Evolutionary conservation across 1,139 yeast genomes (phyloP).

Genomic region (Meyerozyma smithsonii): DNA sequence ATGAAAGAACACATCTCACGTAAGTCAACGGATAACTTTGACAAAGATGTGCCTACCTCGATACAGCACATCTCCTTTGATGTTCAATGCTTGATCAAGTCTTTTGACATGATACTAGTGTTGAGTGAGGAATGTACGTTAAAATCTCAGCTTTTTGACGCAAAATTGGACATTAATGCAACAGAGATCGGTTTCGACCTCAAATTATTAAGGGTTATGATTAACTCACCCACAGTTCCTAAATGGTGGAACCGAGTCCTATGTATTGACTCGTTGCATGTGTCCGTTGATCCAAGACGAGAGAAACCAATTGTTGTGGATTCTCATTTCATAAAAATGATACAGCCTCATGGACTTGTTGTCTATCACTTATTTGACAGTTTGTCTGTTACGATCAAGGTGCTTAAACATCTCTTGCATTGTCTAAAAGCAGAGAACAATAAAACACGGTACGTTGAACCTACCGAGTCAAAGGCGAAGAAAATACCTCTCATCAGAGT

Average conservation of each 20-base stretch:
- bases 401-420: slow-evolving; percentile 49
- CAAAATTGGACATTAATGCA: slow-evolving; percentile 16
- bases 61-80: background rate
- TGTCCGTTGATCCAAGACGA: slow-evolving; percentile 14
- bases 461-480: slow-evolving; percentile 38
- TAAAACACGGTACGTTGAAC: slow-evolving; percentile 14
- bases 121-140: slow-evolving; percentile 48
- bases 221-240: slow-evolving; percentile 47
- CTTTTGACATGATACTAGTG: slow-evolving; percentile 21
- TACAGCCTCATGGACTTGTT: slow-evolving; percentile 51
- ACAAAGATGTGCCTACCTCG: slow-evolving; percentile 8
- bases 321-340: slow-evolving; percentile 30
- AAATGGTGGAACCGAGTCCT: slow-evolving; percentile 49
- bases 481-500: slow-evolving; percentile 51
- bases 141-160: slow-evolving; percentile 39
- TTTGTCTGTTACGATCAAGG: slow-evolving; percentile 49
- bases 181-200: slow-evolving; percentile 18
- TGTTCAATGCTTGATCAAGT: slow-evolving; percentile 16
- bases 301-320: slow-evolving; percentile 16
- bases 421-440: slow-evolving; percentile 33
- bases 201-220: slow-evolving; percentile 43
- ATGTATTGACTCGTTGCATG: slow-evolving; percentile 35
- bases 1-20: slow-evolving; percentile 21
- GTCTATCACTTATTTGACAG: slow-evolving; percentile 61
- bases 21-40: slow-evolving; percentile 17